These are phyloP conservation scores for Phoma sp. DNA, from an alignment of 2,329 filamentous ascomycete species.

Conservation along the genomic window DNA sequence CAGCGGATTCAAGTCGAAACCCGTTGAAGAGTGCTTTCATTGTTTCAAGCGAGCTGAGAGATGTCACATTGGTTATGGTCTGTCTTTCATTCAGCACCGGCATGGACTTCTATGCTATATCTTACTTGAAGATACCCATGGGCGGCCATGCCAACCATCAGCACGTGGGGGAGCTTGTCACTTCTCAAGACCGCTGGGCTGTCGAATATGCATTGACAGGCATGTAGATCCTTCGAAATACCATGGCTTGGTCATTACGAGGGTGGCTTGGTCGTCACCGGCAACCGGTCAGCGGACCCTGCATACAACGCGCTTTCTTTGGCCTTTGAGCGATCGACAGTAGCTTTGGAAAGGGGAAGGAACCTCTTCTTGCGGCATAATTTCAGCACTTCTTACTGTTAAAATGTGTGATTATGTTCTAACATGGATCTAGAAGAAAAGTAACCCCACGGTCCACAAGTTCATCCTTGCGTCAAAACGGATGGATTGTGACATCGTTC, in stretches of 20 bases:
- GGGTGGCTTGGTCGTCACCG: constrained; percentile 2
- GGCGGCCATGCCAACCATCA: not conserved
- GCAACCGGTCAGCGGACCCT: constrained; percentile 9
- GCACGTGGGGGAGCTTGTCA: not conserved
- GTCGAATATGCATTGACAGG: not conserved
- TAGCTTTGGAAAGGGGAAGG: too few species aligned
- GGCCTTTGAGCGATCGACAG: too few species aligned
- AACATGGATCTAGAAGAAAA: too few species aligned
- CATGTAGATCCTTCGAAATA: not conserved
- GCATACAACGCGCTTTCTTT: not conserved
- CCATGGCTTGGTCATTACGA: not conserved
- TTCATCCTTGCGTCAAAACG: too few species aligned
- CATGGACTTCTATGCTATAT: not conserved
- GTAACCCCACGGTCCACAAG: too few species aligned
- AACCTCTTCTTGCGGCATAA: not conserved
- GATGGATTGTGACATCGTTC: too few species aligned
- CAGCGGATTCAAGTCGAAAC: too few species aligned
- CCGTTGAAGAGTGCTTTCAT: not conserved
- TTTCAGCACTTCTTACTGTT: too few species aligned
- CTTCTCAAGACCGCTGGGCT: not conserved
- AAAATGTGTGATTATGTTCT: too few species aligned
- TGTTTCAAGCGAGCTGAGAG: not conserved
- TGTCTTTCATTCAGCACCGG: not conserved
- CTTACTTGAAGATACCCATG: not conserved
- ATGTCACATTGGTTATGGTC: not conserved